Base-by-base conservation (phyloP, 2,329 filamentous ascomycete species). In the Metarhizium robertsii region DNA sequence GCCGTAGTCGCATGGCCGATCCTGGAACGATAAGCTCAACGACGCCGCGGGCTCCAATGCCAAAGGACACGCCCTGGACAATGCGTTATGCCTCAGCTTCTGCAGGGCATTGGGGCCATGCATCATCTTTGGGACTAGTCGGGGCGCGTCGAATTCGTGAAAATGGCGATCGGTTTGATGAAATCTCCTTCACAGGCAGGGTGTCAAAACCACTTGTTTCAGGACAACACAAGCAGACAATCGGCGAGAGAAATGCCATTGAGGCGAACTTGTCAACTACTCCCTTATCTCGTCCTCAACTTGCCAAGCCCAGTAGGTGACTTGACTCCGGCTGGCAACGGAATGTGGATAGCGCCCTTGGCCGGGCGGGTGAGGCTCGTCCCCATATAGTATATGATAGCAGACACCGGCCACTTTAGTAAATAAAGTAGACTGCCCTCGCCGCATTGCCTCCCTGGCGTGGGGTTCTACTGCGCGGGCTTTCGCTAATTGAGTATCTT, bases 11-110 rank as follows among this genome's bases (percentile, higher is more conserved):
- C 2, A 42, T 43, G 20, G 20, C 6, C 13, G 34, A 52, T 13
- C 52, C 48, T 7, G 47, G 47, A 13, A 30, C 38, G 25, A 38
- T 57, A 36, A 40, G 60, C 11, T 61, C 62, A 18, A 64, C 63
- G 8, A 65, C 64, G 6, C 64, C 64, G 7, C 55, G 50, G 47
- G 61, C 56, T n/a, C 61, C 61, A 29, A 50, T 62, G 6, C 59
- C 64, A 7, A 11, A 43, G 13, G 38, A 38, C n/a, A 34, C 47
- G 3, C 29, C 36, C 36, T 14, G 34, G 16, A 14, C 48, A 34
- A 45, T 47, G 45, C 50, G 30, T 16, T 16, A 50, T 50, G n/a
- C 10, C 50, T 45, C 47, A 25, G 6, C 47, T 13, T 5, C 29
- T 25, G 7, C 36, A 42, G 46, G 45, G 13, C 18, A 30, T 45